A percentile compares a stretch with the other conserved stretches of the same genome.
These are phyloP conservation scores for Dovyalis caffra DNA, from an alignment of 345 rosid species.

Conservation along the genomic window DNA sequence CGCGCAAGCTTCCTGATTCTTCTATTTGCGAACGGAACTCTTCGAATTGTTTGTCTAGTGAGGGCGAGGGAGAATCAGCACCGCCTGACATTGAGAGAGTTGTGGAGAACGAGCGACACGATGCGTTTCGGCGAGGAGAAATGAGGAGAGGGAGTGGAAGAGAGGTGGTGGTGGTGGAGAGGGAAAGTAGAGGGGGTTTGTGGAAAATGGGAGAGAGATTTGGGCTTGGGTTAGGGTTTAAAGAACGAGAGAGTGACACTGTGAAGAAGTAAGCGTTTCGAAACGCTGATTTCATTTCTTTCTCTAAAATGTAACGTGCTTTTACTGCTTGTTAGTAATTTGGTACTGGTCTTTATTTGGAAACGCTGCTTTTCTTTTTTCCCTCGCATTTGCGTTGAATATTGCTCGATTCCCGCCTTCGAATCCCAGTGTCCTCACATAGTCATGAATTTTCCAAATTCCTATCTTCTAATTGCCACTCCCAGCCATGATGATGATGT, in stretches of 20 bases:
- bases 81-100: conserved; percentile 51
- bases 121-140: not conserved
- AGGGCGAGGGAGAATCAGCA: conserved; percentile 32
- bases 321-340: too few species aligned
- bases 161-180: not conserved
- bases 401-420: too few species aligned
- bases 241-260: not conserved
- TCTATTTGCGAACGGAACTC: conserved; percentile 68
- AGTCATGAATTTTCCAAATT: too few species aligned
- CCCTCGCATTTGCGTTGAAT: too few species aligned
- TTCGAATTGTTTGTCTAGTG: conserved; percentile 78
- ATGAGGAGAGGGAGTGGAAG: not conserved
- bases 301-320: not conserved
- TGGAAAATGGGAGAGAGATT: not conserved
- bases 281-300: conserved; percentile 15
- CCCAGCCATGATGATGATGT: too few species aligned
- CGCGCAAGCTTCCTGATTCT: conserved; percentile 66
- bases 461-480: too few species aligned
- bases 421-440: too few species aligned
- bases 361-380: too few species aligned
- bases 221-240: not conserved
- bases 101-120: conserved; percentile 4
- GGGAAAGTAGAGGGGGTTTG: not conserved
- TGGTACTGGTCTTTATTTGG: too few species aligned
- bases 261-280: conserved; percentile 4